These are phyloP conservation scores for Eucalyptus melliodora DNA, from an alignment of 345 rosid species.

Conservation along the genomic window DNA sequence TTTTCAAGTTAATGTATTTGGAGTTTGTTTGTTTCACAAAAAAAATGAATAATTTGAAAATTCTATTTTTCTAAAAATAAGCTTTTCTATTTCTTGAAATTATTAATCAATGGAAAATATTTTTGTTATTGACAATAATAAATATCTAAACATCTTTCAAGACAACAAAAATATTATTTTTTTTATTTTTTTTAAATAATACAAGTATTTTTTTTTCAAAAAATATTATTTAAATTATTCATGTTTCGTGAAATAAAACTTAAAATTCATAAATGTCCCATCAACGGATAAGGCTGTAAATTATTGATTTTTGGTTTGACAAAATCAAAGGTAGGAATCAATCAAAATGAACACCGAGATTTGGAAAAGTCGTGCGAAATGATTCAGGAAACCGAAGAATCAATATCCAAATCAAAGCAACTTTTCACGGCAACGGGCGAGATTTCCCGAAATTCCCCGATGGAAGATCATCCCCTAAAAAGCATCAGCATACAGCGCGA, in stretches of 20 bases:
- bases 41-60: too few species aligned
- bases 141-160: neutral
- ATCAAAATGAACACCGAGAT: neutral
- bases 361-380: neutral
- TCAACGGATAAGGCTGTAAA: rapidly evolving
- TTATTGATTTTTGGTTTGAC: neutral
- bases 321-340: neutral
- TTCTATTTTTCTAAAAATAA: too few species aligned
- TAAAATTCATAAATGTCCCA: rapidly evolving
- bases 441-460: neutral
- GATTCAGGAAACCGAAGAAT: neutral
- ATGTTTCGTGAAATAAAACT: rapidly evolving
- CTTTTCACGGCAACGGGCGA: neutral
- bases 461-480: neutral
- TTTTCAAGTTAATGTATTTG: rapidly evolving
- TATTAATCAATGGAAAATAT: too few species aligned
- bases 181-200: too few species aligned
- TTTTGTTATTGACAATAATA: rapidly evolving
- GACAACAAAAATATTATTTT: too few species aligned
- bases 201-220: too few species aligned
- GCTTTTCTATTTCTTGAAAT: too few species aligned
- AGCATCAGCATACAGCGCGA: neutral
- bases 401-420: neutral
- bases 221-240: rapidly evolving
- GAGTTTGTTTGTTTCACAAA: neutral